phyloP scores from a whole-genome alignment of 768 basidiomycete species.

The Mycena olivaceomarginata region DNA sequence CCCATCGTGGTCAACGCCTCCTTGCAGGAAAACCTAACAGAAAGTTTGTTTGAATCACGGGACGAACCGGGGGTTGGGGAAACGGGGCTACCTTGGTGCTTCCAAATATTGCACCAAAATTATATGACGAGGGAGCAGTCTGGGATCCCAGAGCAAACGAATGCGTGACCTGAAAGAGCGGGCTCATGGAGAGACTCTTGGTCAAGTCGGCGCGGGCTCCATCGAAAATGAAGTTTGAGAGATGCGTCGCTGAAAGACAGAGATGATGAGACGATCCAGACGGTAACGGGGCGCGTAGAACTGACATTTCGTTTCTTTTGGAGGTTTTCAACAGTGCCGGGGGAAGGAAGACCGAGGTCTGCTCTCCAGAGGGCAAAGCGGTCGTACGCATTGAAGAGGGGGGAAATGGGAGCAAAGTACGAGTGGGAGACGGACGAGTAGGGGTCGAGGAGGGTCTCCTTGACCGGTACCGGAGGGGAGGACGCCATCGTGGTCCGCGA shows the following conservation, averaged over 20 bases:
- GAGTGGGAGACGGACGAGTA: constrained; percentile 45
- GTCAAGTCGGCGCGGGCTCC: constrained; percentile 97
- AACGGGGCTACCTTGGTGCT: constrained; percentile 78
- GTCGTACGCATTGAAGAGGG: constrained; percentile 80
- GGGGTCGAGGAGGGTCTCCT: constrained; percentile 62
- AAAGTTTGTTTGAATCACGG: neutral
- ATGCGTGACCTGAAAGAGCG: constrained; percentile 99
- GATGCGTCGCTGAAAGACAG: constrained; percentile 81
- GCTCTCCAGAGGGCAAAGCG: constrained; percentile 90
- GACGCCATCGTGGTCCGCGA: constrained; percentile 63
- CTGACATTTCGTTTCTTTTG: constrained; percentile 94
- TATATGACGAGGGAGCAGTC: constrained; percentile 90
- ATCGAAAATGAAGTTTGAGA: constrained; percentile 97
- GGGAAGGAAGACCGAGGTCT: constrained; percentile 89
- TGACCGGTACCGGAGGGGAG: constrained; percentile 60
- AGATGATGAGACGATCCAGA: constrained; percentile 28
- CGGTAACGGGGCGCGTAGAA: constrained; percentile 29
- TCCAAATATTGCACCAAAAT: constrained; percentile 95
- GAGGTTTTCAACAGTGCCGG: constrained; percentile 95
- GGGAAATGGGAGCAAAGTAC: constrained; percentile 60
- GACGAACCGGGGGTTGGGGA: constrained; percentile 9
- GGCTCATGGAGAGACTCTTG: constrained; percentile 93
- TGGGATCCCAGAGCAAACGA: constrained; percentile 95
- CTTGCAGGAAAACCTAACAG: constrained; percentile 90
- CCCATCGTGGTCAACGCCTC: constrained; percentile 95